These are phyloP conservation scores for Russula sp. DNA, from an alignment of 768 basidiomycete genomes.

Conservation along the genomic window DNA sequence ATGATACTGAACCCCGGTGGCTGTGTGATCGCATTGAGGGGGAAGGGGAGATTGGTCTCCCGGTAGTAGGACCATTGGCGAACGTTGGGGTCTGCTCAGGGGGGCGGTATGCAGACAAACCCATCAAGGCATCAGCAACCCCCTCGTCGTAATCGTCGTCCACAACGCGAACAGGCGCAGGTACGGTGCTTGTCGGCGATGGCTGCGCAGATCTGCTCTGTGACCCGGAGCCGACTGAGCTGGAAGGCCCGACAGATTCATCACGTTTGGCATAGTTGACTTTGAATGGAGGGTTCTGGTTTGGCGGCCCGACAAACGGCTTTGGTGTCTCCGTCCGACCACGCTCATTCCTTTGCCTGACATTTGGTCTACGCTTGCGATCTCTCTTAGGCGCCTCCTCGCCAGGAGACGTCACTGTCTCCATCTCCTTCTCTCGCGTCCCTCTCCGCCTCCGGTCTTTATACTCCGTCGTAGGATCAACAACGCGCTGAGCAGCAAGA, in stretches of 20 bases:
- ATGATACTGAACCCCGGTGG: slow-evolving; percentile 64
- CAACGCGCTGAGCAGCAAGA: slow-evolving; percentile 29
- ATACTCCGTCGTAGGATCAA: slow-evolving; percentile 36
- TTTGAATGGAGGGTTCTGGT: slow-evolving; percentile 26
- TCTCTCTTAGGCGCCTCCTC: slow-evolving; percentile 51
- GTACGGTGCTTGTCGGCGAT: slow-evolving; percentile 58
- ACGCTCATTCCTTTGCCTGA: slow-evolving; percentile 40
- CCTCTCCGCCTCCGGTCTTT: slow-evolving; percentile 41
- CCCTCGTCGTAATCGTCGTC: slow-evolving; percentile 96
- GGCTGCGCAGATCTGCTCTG: slow-evolving; percentile 62
- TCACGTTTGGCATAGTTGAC: slow-evolving; percentile 32
- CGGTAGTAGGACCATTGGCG: slow-evolving; percentile 18
- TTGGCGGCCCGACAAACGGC: slow-evolving; percentile 26
- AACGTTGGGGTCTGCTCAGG: slow-evolving; percentile 24
- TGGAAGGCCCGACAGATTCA: slow-evolving; percentile 54
- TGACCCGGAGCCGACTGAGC: slow-evolving; percentile 51
- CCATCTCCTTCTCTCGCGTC: slow-evolving; percentile 22
- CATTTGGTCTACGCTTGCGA: slow-evolving; percentile 43
- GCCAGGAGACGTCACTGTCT: slow-evolving; percentile 12
- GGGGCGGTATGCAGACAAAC: slow-evolving; percentile 37
- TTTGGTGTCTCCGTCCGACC: slow-evolving; percentile 43
- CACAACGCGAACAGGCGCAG: slow-evolving; percentile 60
- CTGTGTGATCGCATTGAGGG: slow-evolving; percentile 41
- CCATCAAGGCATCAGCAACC: slow-evolving; percentile 80
- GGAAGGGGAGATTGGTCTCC: slow-evolving; percentile 27